Percentiles rank a stretch among this genome's conserved stretches.
Conservation (phyloP, 805 yeast species). For the Cyberlindnera bimundalis region DNA sequence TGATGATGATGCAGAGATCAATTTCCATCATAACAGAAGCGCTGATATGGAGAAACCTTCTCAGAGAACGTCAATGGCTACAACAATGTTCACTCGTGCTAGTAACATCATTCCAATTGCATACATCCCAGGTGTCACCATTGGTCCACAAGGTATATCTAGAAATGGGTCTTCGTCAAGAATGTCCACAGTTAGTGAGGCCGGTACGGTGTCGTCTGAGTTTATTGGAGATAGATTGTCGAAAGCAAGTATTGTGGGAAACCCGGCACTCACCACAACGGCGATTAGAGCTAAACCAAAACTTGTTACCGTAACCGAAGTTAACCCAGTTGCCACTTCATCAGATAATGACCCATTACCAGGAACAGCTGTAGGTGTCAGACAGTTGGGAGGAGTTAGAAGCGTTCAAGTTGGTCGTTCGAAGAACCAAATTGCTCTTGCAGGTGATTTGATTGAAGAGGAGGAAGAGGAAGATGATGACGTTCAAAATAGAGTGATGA, state of each 20-base stretch:
- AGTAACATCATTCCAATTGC: slow-evolving; percentile 90
- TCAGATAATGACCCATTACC: slow-evolving; percentile 19
- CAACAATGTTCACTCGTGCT: slow-evolving; percentile 71
- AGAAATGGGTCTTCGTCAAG: slow-evolving; percentile 20
- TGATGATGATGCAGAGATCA: slow-evolving; percentile 29
- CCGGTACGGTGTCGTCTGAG: slow-evolving; percentile 20
- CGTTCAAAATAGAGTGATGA: slow-evolving; percentile 8
- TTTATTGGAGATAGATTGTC: slow-evolving; percentile 35
- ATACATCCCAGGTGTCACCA: slow-evolving; percentile 90
- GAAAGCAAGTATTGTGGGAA: slow-evolving; percentile 41
- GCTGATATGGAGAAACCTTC: slow-evolving; percentile 30
- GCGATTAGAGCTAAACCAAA: slow-evolving; percentile 76
- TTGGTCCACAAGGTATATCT: slow-evolving; percentile 33
- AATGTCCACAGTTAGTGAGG: slow-evolving; percentile 29
- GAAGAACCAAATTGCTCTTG: slow-evolving; percentile 6
- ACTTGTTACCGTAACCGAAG: slow-evolving; percentile 46
- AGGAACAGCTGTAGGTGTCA: slow-evolving; percentile 23
- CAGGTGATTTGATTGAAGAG: slow-evolving; percentile 17
- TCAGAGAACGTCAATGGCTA: slow-evolving; percentile 39
- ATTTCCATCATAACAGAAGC: slow-evolving; percentile 28
- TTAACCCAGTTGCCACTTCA: neutral
- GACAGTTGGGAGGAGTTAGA: slow-evolving; percentile 26
- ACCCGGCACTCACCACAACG: slow-evolving; percentile 47
- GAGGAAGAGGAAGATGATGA: slow-evolving; percentile 21
- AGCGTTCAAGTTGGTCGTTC: slow-evolving; percentile 20